Conservation (phyloP, 2,329 filamentous ascomycete genomes). For the Colletotrichum viniferum region DNA sequence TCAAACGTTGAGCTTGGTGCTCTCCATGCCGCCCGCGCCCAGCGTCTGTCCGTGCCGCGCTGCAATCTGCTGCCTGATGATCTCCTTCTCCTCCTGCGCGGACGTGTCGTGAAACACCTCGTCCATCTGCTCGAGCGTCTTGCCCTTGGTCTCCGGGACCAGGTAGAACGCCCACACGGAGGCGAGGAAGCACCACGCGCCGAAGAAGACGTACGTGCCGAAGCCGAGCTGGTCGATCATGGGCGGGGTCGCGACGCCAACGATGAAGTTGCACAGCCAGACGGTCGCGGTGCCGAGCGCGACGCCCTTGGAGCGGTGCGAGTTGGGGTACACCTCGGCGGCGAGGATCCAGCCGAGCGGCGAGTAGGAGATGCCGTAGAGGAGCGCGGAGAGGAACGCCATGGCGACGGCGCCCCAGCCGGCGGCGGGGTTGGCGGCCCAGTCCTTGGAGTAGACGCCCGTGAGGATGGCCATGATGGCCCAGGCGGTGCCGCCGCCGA, state of each 20-base stretch:
- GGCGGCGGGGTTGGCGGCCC: neutral
- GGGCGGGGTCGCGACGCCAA: constrained; percentile 51
- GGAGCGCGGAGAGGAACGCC: constrained; percentile 32
- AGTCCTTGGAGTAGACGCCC: constrained; percentile 1
- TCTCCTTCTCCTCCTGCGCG: constrained; percentile 11
- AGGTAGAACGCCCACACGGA: constrained; percentile 56
- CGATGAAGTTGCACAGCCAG: constrained; percentile 56
- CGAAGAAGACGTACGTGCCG: constrained; percentile 64
- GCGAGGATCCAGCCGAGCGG: neutral
- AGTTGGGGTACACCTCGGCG: constrained; percentile 4
- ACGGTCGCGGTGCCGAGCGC: constrained; percentile 45
- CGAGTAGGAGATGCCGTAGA: constrained; percentile 31
- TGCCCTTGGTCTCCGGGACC: constrained; percentile 63
- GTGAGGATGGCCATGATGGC: constrained; percentile 8
- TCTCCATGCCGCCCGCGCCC: neutral
- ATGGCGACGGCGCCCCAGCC: constrained; percentile 14
- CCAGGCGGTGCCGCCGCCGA: constrained; percentile 25
- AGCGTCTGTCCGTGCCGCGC: neutral
- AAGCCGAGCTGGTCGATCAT: constrained; percentile 54
- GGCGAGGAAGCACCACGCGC: constrained; percentile 53
- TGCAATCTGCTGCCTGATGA: constrained; percentile 7
- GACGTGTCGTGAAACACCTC: constrained; percentile 26
- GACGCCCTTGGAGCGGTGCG: constrained; percentile 21
- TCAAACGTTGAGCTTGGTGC: neutral
- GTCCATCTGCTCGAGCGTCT: constrained; percentile 63